Conservation (phyloP, 2,329 filamentous ascomycete species). For the Trichoderma polysporum region DNA sequence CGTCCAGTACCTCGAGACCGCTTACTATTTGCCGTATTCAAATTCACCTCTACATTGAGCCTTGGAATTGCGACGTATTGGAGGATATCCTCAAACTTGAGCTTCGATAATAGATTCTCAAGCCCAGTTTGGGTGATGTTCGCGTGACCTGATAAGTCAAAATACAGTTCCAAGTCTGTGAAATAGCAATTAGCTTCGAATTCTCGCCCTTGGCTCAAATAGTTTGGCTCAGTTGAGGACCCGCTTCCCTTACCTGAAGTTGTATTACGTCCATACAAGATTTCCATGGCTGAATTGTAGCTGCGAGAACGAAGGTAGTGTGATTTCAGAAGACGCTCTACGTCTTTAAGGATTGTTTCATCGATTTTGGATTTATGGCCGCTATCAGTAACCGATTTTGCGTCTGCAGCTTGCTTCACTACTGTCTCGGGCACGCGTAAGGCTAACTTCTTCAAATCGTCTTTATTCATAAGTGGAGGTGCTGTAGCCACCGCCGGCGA, state of each 20-base stretch:
- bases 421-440: neutral
- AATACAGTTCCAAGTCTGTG: slow-evolving; percentile 28
- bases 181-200: neutral
- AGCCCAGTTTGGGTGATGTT: slow-evolving; percentile 21
- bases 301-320: slow-evolving; percentile 28
- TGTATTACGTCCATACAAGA: slow-evolving; percentile 28
- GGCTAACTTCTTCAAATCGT: slow-evolving; percentile 10
- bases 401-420: neutral
- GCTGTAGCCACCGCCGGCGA: neutral
- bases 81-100: slow-evolving; percentile 30
- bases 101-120: slow-evolving; percentile 24
- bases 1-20: slow-evolving; percentile 9
- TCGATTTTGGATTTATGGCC: slow-evolving; percentile 20
- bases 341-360: slow-evolving; percentile 13
- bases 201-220: too few relatives aligned
- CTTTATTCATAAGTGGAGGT: neutral
- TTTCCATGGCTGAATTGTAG: slow-evolving; percentile 27
- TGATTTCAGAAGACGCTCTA: slow-evolving; percentile 26
- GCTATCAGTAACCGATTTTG: slow-evolving; percentile 15
- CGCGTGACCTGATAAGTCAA: slow-evolving; percentile 27
- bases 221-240: fast-evolving
- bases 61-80: slow-evolving; percentile 31
- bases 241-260: slow-evolving; percentile 15
- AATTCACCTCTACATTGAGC: slow-evolving; percentile 18
- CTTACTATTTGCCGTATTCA: slow-evolving; percentile 18